Percentiles rank a stretch among this genome's conserved stretches.
Evolutionary conservation across 2,329 filamentous ascomycete genomes (phyloP).

Genomic region (Talaromyces sp.): DNA sequence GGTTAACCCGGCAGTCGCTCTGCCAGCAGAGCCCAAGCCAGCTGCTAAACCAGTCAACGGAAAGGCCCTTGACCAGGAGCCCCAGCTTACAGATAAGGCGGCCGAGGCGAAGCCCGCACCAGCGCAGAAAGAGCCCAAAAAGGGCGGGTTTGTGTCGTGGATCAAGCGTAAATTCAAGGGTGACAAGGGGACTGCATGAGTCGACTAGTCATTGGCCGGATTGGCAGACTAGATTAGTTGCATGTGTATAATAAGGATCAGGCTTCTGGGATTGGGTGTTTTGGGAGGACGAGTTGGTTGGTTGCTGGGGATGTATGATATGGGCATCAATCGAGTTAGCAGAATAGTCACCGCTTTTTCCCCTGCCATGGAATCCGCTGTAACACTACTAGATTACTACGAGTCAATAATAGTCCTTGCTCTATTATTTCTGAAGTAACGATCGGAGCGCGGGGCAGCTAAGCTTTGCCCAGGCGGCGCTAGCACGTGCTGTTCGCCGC

Average conservation of each 20-base stretch:
- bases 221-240: not conserved
- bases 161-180: slow-evolving; percentile 13
- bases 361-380: not conserved
- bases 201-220: not conserved
- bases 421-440: too few species aligned
- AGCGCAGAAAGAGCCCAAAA: slow-evolving; percentile 7
- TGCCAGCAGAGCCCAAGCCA: not conserved
- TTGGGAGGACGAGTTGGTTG: not conserved
- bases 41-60: not conserved
- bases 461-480: not conserved
- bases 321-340: not conserved
- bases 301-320: not conserved
- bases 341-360: not conserved
- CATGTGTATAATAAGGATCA: not conserved
- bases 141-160: slow-evolving; percentile 13
- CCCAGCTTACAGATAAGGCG: not conserved
- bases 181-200: slow-evolving; percentile 8
- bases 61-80: not conserved
- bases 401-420: too few species aligned
- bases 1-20: not conserved
- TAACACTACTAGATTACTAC: not conserved
- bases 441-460: not conserved
- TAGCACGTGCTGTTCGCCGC: not conserved
- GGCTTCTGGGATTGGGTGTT: not conserved
- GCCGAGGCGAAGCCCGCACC: not conserved